Evolutionary conservation across 2,329 filamentous ascomycete species (phyloP), one percentile per base, ranked within the genome.

Genomic region (Elsinoe batatas): DNA sequence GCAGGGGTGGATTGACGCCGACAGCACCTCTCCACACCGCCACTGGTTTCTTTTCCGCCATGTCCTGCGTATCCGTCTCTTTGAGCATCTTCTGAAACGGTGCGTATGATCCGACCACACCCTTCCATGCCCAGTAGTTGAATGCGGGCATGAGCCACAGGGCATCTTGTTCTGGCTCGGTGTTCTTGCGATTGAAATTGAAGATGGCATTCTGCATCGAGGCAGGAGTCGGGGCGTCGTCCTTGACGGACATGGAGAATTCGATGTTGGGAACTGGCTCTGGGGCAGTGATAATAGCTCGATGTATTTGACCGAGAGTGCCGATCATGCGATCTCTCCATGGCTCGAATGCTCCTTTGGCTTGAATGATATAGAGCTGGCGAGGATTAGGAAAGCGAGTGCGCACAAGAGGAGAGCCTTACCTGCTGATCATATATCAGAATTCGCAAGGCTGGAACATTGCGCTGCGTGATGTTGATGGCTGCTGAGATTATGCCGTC

Each of bases 71-170:
- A n/a, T 58, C 51, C n/a, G 32, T 38, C 22, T 54, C 20, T 2
- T 26, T 20, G 13, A 53, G 26, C 20, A 54, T 56, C 22, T 47
- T 40, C n/a, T 42, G 56, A 7, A 51, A 18, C 7, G 54, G 56
- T 12, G 7, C 32, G 17, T 58, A 51, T 6, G 54, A 51, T 2
- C 22, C 10, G 4, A 57, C 54, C 3, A 37, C 26, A 13, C 36
- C 49, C 20, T 38, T 75, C 71, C 74, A 75, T 10, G 70, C 68
- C 72, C 73, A 77, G 64, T 74, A 76, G 32, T 72, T 74, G 58
- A 77, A 77, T 57, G 78, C 75, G 0, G 76, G 76, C 67, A 78
- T 76, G 18, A 78, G 64, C 75, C 76, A 79, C 12, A 69, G 6
- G 64, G 64, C 33, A 74, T 68, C n/a, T 69, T 66, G 7, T 68